Percentiles rank a stretch among this genome's conserved stretches.
Evolutionary conservation across 2,329 filamentous ascomycete genomes (phyloP).

Genomic region (Cercospora sesami): DNA sequence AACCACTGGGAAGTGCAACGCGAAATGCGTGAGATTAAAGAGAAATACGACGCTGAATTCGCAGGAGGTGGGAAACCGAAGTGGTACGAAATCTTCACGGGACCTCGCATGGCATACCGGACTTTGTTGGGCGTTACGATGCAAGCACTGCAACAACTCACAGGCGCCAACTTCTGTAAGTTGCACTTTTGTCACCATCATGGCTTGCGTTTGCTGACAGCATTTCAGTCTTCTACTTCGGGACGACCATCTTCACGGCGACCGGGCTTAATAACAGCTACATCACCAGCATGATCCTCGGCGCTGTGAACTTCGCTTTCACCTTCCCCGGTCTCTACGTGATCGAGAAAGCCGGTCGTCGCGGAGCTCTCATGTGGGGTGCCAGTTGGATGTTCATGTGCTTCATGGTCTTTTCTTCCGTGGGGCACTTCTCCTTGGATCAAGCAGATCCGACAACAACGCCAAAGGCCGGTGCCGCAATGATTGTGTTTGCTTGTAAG

Average conservation of each 20-base stretch:
- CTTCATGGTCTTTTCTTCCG: slow-evolving; percentile 56
- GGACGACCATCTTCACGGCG: slow-evolving; percentile 47
- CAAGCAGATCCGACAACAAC: slow-evolving; percentile 38
- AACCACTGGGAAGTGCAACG: slow-evolving; percentile 56
- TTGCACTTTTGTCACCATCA: neutral
- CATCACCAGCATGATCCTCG: slow-evolving; percentile 52
- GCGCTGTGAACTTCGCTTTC: slow-evolving; percentile 51
- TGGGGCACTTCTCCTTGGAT: slow-evolving; percentile 48
- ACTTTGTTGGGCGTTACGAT: slow-evolving; percentile 63
- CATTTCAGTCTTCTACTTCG: slow-evolving; percentile 56
- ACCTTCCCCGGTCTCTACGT: slow-evolving; percentile 51
- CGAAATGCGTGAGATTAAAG: slow-evolving; percentile 57
- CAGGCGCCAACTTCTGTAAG: slow-evolving; percentile 60
- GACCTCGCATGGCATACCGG: slow-evolving; percentile 66
- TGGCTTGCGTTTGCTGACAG: slow-evolving; percentile 44
- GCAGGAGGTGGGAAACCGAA: slow-evolving; percentile 51
- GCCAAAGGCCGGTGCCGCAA: slow-evolving; percentile 55
- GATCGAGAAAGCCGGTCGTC: slow-evolving; percentile 49
- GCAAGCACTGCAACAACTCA: slow-evolving; percentile 67
- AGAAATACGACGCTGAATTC: slow-evolving; percentile 57
- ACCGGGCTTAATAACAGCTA: slow-evolving; percentile 44
- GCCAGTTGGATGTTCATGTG: slow-evolving; percentile 56
- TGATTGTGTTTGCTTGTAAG: slow-evolving; percentile 68
- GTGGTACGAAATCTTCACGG: slow-evolving; percentile 67
- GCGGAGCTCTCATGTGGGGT: slow-evolving; percentile 48